Evolutionary conservation across 305 asterid genomes (phyloP).

Genomic region (Solanum hybrid): DNA sequence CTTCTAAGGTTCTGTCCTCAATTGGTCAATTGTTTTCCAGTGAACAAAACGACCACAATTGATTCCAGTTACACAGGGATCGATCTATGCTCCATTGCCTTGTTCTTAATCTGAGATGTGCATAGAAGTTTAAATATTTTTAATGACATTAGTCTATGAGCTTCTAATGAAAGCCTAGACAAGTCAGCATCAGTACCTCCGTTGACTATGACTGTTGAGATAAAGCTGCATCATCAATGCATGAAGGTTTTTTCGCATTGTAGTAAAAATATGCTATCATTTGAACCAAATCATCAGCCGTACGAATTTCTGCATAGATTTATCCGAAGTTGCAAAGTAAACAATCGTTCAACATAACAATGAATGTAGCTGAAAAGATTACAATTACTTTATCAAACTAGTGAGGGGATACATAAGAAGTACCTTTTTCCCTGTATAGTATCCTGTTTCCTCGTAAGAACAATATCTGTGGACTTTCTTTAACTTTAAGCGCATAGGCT

Average conservation of each 20-base stretch:
- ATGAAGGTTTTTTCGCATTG: slow-evolving; percentile 70
- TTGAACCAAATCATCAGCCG: slow-evolving; percentile 76
- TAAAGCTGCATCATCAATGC: slow-evolving; percentile 34
- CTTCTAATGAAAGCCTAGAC: neutral
- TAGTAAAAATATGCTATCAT: slow-evolving; percentile 86
- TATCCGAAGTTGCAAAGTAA: neutral
- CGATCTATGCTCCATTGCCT: neutral
- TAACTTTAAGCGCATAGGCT: slow-evolving; percentile 86
- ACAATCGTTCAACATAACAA: neutral
- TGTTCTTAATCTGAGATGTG: neutral
- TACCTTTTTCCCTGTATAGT: slow-evolving; percentile 73
- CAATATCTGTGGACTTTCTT: slow-evolving; percentile 78
- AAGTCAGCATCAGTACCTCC: slow-evolving; percentile 19
- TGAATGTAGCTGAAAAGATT: neutral
- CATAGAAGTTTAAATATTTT: neutral
- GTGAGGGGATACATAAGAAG: neutral
- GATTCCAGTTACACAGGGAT: neutral
- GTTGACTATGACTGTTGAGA: slow-evolving; percentile 19
- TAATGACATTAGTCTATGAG: neutral
- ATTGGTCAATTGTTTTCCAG: neutral
- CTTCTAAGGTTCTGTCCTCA: neutral
- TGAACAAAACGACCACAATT: neutral
- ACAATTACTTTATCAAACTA: neutral
- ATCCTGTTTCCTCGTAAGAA: slow-evolving; percentile 83
- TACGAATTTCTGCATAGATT: slow-evolving; percentile 33